These are phyloP conservation scores for Starmerella asiatica DNA, from an alignment of 805 yeast genomes.

Conservation along the genomic window DNA sequence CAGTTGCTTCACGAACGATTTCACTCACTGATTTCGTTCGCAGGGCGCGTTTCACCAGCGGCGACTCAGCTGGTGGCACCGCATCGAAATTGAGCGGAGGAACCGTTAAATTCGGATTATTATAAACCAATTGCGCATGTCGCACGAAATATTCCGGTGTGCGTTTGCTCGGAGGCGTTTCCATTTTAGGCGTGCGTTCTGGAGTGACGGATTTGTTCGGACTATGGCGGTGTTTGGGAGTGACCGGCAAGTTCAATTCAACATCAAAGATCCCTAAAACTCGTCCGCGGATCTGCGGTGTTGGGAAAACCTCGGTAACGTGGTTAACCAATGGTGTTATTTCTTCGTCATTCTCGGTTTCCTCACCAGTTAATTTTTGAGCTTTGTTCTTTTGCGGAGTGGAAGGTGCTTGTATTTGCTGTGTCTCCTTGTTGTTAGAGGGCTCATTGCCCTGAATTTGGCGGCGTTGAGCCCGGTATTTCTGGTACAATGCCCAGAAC, in stretches of 20 bases:
- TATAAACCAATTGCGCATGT: constrained; percentile 9
- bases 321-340: constrained; percentile 7
- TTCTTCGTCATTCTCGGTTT: constrained; percentile 5
- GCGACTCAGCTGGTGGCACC: constrained; percentile 6
- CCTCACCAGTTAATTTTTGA: neutral
- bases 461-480: constrained; percentile 5
- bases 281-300: constrained; percentile 17
- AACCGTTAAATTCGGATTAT: neutral
- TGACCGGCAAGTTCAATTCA: constrained; percentile 9
- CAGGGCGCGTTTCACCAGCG: constrained; percentile 7
- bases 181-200: constrained; percentile 1
- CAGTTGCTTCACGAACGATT: constrained; percentile 9
- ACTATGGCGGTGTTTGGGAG: constrained; percentile 8
- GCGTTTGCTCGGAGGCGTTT: constrained; percentile 16
- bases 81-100: neutral
- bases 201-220: neutral
- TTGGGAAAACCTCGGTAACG: constrained; percentile 16
- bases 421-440: neutral
- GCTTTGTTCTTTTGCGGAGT: neutral
- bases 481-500: constrained; percentile 10
- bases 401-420: neutral
- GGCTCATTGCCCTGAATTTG: neutral
- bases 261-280: constrained; percentile 18
- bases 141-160: constrained; percentile 16
- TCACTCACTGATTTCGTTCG: constrained; percentile 13